phyloP scores from a whole-genome alignment of 371 early-diverging fungal species.

The Batrachochytrium dendrobatidis region DNA sequence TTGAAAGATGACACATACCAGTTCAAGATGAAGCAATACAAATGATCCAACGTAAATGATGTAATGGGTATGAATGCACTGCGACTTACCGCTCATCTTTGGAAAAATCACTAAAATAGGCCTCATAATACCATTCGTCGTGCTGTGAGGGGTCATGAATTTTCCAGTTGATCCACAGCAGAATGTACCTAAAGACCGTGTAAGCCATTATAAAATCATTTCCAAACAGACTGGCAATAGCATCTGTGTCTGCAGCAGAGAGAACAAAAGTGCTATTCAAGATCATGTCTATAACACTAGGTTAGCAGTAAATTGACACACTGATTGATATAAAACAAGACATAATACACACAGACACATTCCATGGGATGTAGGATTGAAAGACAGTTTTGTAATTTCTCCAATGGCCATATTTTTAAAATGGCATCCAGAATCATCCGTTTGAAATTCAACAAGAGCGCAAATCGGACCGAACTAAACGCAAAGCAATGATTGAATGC shows the following conservation, averaged over 20 bases:
- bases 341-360: slow-evolving; percentile 9
- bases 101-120: slow-evolving; percentile 11
- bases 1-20: background rate
- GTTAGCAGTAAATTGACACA: background rate
- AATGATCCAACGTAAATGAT: background rate
- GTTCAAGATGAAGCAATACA: background rate
- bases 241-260: background rate
- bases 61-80: background rate
- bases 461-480: slow-evolving; percentile 9
- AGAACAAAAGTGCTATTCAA: slow-evolving; percentile 8
- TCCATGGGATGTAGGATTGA: slow-evolving; percentile 15
- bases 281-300: slow-evolving; percentile 7
- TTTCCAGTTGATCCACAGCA: slow-evolving; percentile 13
- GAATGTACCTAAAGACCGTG: slow-evolving; percentile 12
- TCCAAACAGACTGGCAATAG: slow-evolving; percentile 6
- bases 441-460: slow-evolving; percentile 15
- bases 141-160: background rate
- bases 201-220: slow-evolving; percentile 5
- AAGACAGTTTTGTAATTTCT: background rate
- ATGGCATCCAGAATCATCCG: slow-evolving; percentile 9
- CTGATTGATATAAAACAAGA: too few relatives aligned
- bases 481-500: background rate
- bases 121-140: slow-evolving; percentile 10
- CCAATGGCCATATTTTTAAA: slow-evolving; percentile 3
- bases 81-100: slow-evolving; percentile 6